Conservation (phyloP, 2,329 filamentous ascomycete genomes). For the Peltaster fructicola region DNA sequence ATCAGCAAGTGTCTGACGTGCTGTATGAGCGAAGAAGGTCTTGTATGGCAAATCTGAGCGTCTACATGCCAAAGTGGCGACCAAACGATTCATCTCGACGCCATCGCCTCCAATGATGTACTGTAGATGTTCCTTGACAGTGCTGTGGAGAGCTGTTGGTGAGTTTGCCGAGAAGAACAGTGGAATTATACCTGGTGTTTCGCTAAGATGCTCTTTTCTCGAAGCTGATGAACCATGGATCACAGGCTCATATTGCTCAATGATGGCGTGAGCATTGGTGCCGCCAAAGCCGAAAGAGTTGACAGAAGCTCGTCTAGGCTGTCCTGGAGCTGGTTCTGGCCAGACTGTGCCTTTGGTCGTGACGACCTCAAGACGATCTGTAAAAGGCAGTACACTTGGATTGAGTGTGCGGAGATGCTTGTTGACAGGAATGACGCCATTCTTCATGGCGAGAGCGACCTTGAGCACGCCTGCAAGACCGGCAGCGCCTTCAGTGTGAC, state of each 20-base stretch:
- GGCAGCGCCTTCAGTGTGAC: slow-evolving; percentile 34
- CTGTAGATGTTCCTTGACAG: no score
- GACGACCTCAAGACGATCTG: slow-evolving; percentile 12
- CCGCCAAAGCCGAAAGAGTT: slow-evolving; percentile 15
- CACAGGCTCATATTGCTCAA: slow-evolving; percentile 5
- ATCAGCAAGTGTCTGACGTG: slow-evolving; percentile 1
- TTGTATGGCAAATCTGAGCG: neutral
- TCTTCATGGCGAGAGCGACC: slow-evolving; percentile 7
- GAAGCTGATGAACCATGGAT: no score
- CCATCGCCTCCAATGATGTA: no score
- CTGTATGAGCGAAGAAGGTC: neutral
- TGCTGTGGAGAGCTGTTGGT: no score
- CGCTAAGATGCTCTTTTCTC: no score
- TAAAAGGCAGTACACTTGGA: no score
- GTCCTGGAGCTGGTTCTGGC: slow-evolving; percentile 10
- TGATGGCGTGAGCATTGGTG: slow-evolving; percentile 14
- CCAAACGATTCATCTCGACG: no score
- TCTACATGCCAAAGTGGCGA: neutral
- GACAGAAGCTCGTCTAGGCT: slow-evolving; percentile 6
- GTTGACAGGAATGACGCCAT: slow-evolving; percentile 8
- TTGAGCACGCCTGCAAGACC: slow-evolving; percentile 33
- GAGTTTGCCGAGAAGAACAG: no score
- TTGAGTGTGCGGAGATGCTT: slow-evolving; percentile 7
- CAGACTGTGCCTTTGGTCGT: slow-evolving; percentile 11
- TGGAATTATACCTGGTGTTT: no score